Evolutionary conservation across 2,329 filamentous ascomycete species (phyloP), one percentile per base, ranked within the genome.

Genomic region (Colletotrichum trifolii): DNA sequence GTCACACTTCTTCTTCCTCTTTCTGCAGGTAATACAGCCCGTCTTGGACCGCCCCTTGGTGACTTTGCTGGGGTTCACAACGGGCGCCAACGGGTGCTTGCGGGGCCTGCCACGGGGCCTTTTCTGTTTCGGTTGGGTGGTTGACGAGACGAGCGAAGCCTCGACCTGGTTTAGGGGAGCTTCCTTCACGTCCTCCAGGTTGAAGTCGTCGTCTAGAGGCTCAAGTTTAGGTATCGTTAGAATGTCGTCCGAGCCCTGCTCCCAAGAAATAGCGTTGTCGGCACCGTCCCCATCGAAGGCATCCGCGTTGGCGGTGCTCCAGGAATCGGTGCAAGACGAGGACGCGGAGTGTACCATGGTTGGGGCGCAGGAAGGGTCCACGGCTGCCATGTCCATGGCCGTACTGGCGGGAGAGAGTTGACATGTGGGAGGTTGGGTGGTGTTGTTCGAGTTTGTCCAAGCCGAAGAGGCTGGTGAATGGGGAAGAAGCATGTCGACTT

Each of bases 81-180:
- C 83, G 1, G 88, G 85, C 8, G 84, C 84, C 15, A 91, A 80
- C 43, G 92, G 91, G 71, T 94, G 89, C 79, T 97, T 97, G 76
- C 93, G 86, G 54, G 94, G 94, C 59, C 94, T 86, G 39, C 94
- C 94, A 72, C 94, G 87, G 70, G 90, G 90, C 72, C 90, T 83
- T 78, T 90, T 91, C 42, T 76, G 74, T 69, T 86, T 86, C 17
- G 76, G 69, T 71, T 71, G 15, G 68, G 63, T 36, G 67, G 11
- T 64, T 64, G 36, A 72, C 69, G 36, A 46, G 34, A 64, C 36
- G 11, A 60, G 33, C 9, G 54, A 72, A 3, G 43, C 42, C 17
- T 64, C 45, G 35, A 55, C 68, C 25, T 74, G 69, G 33, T 75
- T 74, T 17, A 70, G 69, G 4, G 80, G 79, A 5, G 76, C 82